Evolutionary conservation across 768 basidiomycete species (phyloP), one percentile per base, ranked within the genome.

Genomic region (Myochromella boudieri): DNA sequence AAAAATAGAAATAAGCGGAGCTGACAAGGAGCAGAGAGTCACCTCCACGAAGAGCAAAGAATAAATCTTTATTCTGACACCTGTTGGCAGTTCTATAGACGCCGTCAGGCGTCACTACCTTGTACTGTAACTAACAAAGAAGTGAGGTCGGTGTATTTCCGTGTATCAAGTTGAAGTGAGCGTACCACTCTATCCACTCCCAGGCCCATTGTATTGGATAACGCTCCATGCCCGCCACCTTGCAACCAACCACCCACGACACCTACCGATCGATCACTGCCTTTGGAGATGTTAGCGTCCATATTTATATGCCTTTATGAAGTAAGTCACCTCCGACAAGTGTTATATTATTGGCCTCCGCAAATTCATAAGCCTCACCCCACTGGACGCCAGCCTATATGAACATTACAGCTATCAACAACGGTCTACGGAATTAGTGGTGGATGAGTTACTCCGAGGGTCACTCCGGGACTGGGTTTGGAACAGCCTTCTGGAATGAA

Each of bases 91-190:
- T 67, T 22, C 74, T 68, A 51, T 62, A 62, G 20, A 63, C 48
- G 0, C 80, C 80, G 55, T 78, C 76, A 0, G 80, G 77, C 1
- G 78, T 80, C 5, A 81, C 78, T 3, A 81, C 61, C 48, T 74
- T 75, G 59, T 70, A 74, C 58, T 82, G 64, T 2, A 80, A 66
- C 71, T 75, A 44, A 32, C 3, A 37, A 37, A 12, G 21, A 3
- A 21, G 18, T 37, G 7, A 49, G n/a, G 6, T 42, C 33, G 38
- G 18, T 17, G 26, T 2, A 11, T 12, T 8, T 9, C 20, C 32
- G 17, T 32, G 0, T 36, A 18, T 7, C 9, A 11, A 12, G 24
- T 26, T 17, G 6, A 14, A 14, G 24, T 14, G 15, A 32, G 49
- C 70, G 51, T 50, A 76, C 76, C 18, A 69, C 73, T 24, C 74